Conservation (phyloP, 768 basidiomycete genomes). For the Lactarius sp. region DNA sequence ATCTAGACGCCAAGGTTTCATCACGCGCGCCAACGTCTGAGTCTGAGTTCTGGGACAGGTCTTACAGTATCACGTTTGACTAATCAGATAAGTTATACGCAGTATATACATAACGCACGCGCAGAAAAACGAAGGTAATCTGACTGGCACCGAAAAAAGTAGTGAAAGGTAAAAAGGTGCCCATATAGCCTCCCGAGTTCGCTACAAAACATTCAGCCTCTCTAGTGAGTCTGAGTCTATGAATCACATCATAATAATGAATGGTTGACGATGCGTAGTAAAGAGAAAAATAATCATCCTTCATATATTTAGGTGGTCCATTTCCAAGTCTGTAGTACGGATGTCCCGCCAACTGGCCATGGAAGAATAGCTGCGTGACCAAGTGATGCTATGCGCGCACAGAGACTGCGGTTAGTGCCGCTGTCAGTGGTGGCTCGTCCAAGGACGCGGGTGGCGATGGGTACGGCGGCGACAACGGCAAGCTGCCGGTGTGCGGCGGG, state of each 20-base stretch:
- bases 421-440: slow-evolving; percentile 35
- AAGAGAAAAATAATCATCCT: slow-evolving; percentile 3
- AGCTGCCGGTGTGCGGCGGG: slow-evolving; percentile 16
- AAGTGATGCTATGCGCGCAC: slow-evolving; percentile 9
- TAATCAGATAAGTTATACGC: not conserved
- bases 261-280: not conserved
- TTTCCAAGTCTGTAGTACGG: not conserved
- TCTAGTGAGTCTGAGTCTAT: not conserved
- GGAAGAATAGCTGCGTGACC: not conserved
- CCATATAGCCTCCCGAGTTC: not conserved
- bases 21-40: too few relatives aligned
- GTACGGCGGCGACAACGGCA: slow-evolving; percentile 31
- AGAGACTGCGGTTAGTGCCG: slow-evolving; percentile 4
- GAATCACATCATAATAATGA: not conserved
- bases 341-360: not conserved
- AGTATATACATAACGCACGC: not conserved
- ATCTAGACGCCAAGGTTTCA: too few relatives aligned
- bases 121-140: slow-evolving; percentile 1
- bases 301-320: slow-evolving; percentile 7
- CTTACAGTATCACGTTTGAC: not conserved
- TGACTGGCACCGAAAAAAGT: not conserved
- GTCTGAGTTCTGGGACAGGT: too few relatives aligned
- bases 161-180: not conserved
- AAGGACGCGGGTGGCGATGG: slow-evolving; percentile 39
- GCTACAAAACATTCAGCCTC: not conserved